Evolutionary conservation across 2,329 filamentous ascomycete genomes (phyloP), one percentile per base, ranked within the genome.

Genomic region (Colletotrichum tropicicola): DNA sequence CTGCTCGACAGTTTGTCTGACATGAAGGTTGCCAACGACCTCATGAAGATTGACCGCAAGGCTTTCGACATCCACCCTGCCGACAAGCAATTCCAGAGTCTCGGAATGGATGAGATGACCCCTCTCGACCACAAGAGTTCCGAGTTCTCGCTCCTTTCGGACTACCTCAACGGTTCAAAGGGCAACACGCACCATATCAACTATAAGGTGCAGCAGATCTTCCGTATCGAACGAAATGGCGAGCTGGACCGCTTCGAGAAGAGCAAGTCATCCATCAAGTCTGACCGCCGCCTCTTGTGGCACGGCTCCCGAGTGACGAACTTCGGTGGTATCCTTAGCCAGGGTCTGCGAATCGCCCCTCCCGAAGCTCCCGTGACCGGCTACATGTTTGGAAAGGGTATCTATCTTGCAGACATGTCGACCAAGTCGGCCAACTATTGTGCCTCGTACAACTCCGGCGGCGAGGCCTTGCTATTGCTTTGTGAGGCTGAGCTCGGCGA

Each of bases 341-440:
- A 97, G 76, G 94, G 94, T 68, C 85, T 97, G 6, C 91, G 93
- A n/a, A 97, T 97, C 69, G 94, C 94, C 6, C 94, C 94, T 0
- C 91, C 91, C 0, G 91, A 97, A 75, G 93, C 93, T 0, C 94
- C 93, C 0, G 89, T 89, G 0, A 86, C 84, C 5, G 92, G 92
- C 1, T 94, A 95, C 80, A 95, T 95, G 91, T 97, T 97, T 70
- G 93, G 91, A 61, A 97, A 97, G 77, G 93, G 93, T 45, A 91
- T 97, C 48, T 97, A 97, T 73, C 85, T 97, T 2, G 93, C 93
- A 3, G 93, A 97, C 72, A 94, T 94, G 84, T 91, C 89, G 0
- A 91, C 87, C 74, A 97, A 97, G 78, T 93, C 91, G 2, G 92
- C 92, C 15, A 88, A 88, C 70, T 97, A 97, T 79, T 96, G 92